Evolutionary conservation across 208 protist species (phyloP), one percentile per base, ranked within the genome.

Genomic region (Sergeia podlipaevii): DNA sequence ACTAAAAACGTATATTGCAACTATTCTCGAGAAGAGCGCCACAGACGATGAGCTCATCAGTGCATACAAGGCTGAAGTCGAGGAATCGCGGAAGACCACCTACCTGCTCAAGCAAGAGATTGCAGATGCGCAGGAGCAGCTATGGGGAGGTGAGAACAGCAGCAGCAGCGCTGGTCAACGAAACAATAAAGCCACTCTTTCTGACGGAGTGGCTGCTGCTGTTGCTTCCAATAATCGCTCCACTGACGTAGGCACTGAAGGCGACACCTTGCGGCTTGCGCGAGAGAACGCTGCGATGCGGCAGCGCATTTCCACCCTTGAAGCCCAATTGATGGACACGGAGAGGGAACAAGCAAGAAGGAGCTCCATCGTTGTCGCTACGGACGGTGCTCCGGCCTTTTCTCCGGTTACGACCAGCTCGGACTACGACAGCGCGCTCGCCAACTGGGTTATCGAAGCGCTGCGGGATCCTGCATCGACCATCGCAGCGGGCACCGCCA

Each of bases 11-110:
- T 60, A 84, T 38, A 64, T 89, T 21, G 64, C 83, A 26, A 67
- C 62, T 0, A 68, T 93, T 23, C 43, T 93, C 3, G 63, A 73
- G 6, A 93, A 93, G 68, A 89, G 77, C 46, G 50, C 52, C 29
- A 78, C 66, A 3, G 85, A 89, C 48, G 81, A 93, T 47, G 71
- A 70, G 27, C 68, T 93, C 13, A 70, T 93, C 21, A 78, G 51
- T 17, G 77, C 79, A 8, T 93, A 93, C 65, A 53, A 71, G 37
- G 63, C 54, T n/a, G 80, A 93, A 56, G 41, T 85, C 63, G 50
- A 59, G 15, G 41, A 38, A 21, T 50, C 62, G n/a, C 66, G 61
- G 45, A 43, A 56, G 27, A 60, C 57, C 15, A 32, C n/a, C 15
- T 54, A 50, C n/a, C 30, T 44, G 28, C 47, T 58, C 52, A 42